Evolutionary conservation across 805 yeast species (phyloP).

Genomic region (Wickerhamiella cacticola): DNA sequence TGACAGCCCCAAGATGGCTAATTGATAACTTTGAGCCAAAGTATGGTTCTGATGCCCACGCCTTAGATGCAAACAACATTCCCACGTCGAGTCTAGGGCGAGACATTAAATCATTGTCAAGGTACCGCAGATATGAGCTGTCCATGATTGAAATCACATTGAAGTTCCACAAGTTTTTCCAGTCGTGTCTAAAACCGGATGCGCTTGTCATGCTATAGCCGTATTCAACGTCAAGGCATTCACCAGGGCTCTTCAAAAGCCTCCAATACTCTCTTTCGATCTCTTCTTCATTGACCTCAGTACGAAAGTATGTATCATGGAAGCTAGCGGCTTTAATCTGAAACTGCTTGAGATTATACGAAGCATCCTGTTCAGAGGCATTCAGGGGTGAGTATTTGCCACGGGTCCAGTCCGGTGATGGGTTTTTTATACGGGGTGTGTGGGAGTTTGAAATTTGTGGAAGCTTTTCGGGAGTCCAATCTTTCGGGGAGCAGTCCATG

Average conservation of each 20-base stretch:
- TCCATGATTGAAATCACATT: slow-evolving; percentile 50
- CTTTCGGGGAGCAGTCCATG: background rate
- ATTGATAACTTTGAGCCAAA: slow-evolving; percentile 71
- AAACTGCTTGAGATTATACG: slow-evolving; percentile 14
- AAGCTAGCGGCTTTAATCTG: slow-evolving; percentile 5
- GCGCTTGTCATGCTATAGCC: slow-evolving; percentile 1
- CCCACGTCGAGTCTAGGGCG: slow-evolving; percentile 71
- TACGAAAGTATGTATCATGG: slow-evolving; percentile 1
- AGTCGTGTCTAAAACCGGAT: background rate
- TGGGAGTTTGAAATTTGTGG: slow-evolving; percentile 2
- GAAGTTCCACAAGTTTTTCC: slow-evolving; percentile 49
- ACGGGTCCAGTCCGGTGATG: background rate
- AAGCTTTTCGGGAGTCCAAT: background rate
- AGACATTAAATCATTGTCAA: slow-evolving; percentile 28
- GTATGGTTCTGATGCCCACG: slow-evolving; percentile 89
- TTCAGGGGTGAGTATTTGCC: background rate
- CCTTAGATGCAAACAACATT: slow-evolving; percentile 67
- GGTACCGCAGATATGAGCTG: slow-evolving; percentile 56
- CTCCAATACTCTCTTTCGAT: slow-evolving; percentile 13
- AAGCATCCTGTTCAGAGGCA: slow-evolving; percentile 1
- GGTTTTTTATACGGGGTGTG: background rate
- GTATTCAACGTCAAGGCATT: slow-evolving; percentile 12
- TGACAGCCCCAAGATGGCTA: slow-evolving; percentile 69
- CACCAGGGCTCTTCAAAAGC: background rate
- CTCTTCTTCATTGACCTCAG: background rate